Conservation (phyloP, 2,329 filamentous ascomycete genomes). For the Colletotrichum tamarilloi region DNA sequence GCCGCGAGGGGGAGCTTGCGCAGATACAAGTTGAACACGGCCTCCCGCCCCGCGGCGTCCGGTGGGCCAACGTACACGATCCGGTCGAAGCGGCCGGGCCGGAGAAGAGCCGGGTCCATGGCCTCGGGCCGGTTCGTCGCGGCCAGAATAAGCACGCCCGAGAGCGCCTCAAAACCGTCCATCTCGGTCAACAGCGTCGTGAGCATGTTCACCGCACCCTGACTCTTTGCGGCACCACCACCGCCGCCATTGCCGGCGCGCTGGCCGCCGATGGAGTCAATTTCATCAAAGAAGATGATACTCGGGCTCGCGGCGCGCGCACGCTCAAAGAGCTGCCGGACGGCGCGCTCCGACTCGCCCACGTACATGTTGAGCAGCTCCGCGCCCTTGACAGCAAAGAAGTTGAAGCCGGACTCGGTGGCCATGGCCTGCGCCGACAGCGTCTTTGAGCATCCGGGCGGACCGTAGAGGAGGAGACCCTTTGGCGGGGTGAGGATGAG, state of each 20-base stretch:
- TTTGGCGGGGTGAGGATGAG: slow-evolving; percentile 72
- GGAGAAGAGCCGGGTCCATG: slow-evolving; percentile 86
- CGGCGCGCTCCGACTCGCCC: slow-evolving; percentile 88
- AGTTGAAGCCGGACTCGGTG: slow-evolving; percentile 91
- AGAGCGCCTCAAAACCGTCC: slow-evolving; percentile 90
- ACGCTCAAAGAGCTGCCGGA: slow-evolving; percentile 87
- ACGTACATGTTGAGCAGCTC: slow-evolving; percentile 98
- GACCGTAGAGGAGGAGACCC: slow-evolving; percentile 89
- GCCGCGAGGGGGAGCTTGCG: slow-evolving; percentile 66
- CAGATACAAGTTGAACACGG: slow-evolving; percentile 79
- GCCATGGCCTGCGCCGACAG: slow-evolving; percentile 91
- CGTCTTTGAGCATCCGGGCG: slow-evolving; percentile 95
- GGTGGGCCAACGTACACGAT: slow-evolving; percentile 89
- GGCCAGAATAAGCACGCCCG: slow-evolving; percentile 86
- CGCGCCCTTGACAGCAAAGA: slow-evolving; percentile 92
- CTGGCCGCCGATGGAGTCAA: slow-evolving; percentile 82
- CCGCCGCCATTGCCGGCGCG: slow-evolving; percentile 59
- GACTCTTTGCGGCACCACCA: slow-evolving; percentile 47
- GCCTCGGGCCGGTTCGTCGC: slow-evolving; percentile 92
- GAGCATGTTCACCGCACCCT: slow-evolving; percentile 79
- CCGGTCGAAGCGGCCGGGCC: slow-evolving; percentile 86
- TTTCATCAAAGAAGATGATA: slow-evolving; percentile 98
- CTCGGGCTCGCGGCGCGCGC: slow-evolving; percentile 85
- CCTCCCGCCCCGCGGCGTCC: slow-evolving; percentile 75
- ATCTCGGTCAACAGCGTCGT: slow-evolving; percentile 94